Percentiles rank a stretch among this genome's conserved stretches.
These are phyloP conservation scores for Jatropha multifida DNA, from an alignment of 441 rosid genomes.

Conservation along the genomic window DNA sequence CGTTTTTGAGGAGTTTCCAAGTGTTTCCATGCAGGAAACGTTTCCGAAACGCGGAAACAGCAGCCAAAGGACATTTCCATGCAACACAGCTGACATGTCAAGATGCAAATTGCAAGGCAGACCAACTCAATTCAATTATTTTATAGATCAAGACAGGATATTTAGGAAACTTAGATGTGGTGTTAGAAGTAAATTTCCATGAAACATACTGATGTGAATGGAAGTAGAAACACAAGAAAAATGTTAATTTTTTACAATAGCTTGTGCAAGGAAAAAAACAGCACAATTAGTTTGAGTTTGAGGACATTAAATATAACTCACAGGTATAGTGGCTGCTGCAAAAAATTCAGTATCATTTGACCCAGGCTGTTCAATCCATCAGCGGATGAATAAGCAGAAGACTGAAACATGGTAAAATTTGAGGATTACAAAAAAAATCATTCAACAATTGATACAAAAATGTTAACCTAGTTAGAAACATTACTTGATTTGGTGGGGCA, in stretches of 20 bases:
- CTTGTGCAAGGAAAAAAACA: not conserved
- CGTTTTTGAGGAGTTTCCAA: no score
- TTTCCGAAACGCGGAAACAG: no score
- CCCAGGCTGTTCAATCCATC: constrained; percentile 40
- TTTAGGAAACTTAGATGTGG: not conserved
- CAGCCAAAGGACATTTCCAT: no score
- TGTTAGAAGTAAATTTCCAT: not conserved
- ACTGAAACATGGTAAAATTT: constrained; percentile 33
- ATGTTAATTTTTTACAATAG: not conserved
- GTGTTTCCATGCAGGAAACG: no score
- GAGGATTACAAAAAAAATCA: not conserved
- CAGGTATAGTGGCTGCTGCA: constrained; percentile 61
- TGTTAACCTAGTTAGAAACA: constrained; percentile 14
- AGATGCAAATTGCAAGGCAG: not conserved
- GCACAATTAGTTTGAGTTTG: not conserved
- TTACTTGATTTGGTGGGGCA: constrained; percentile 57
- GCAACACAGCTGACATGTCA: not conserved
- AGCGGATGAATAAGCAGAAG: constrained; percentile 37
- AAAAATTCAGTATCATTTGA: constrained; percentile 52
- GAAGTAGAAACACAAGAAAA: not conserved
- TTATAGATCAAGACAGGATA: not conserved
- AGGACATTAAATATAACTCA: constrained; percentile 44
- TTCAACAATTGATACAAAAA: not conserved
- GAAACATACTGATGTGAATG: not conserved
- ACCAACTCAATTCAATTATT: not conserved